phyloP scores from a whole-genome alignment of 2,329 filamentous ascomycete species.

The Arthrinium puccinioides region DNA sequence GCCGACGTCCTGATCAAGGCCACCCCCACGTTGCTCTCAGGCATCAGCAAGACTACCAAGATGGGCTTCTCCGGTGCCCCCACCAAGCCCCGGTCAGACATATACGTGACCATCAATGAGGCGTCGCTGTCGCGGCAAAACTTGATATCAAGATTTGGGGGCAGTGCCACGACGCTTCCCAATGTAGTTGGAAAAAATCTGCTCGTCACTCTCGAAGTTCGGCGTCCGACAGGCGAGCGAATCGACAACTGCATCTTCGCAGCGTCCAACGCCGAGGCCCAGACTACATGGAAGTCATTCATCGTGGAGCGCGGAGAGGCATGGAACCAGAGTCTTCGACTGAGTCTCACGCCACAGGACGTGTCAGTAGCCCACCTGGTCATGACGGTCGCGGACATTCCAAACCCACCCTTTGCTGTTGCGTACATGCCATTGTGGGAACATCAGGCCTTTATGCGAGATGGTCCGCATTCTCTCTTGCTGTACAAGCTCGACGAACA shows the following conservation, averaged over 20 bases:
- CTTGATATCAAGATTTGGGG: constrained; percentile 56
- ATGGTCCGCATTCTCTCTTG: constrained; percentile 73
- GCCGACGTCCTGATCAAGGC: constrained; percentile 74
- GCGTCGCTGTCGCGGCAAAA: constrained; percentile 74
- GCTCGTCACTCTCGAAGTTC: constrained; percentile 84
- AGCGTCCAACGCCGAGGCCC: constrained; percentile 69
- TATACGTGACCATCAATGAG: constrained; percentile 81
- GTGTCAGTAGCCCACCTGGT: constrained; percentile 80
- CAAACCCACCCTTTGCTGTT: constrained; percentile 81
- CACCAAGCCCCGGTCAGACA: constrained; percentile 82
- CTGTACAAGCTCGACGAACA: constrained; percentile 90
- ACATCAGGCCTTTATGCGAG: constrained; percentile 78
- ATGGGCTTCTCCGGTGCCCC: constrained; percentile 93
- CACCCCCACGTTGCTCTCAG: constrained; percentile 80
- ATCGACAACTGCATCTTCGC: constrained; percentile 84
- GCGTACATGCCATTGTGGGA: constrained; percentile 94
- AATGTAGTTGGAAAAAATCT: constrained; percentile 63
- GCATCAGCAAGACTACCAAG: constrained; percentile 73
- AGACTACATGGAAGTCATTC: constrained; percentile 84
- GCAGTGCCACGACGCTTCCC: constrained; percentile 67
- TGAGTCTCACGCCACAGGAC: constrained; percentile 71
- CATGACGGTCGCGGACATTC: constrained; percentile 81
- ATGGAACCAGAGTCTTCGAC: constrained; percentile 83
- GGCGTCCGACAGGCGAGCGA: constrained; percentile 68
- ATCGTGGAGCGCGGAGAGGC: constrained; percentile 70